Evolutionary conservation across 2,329 filamentous ascomycete species (phyloP).

Genomic region (Tolypocladium ovalisporum): DNA sequence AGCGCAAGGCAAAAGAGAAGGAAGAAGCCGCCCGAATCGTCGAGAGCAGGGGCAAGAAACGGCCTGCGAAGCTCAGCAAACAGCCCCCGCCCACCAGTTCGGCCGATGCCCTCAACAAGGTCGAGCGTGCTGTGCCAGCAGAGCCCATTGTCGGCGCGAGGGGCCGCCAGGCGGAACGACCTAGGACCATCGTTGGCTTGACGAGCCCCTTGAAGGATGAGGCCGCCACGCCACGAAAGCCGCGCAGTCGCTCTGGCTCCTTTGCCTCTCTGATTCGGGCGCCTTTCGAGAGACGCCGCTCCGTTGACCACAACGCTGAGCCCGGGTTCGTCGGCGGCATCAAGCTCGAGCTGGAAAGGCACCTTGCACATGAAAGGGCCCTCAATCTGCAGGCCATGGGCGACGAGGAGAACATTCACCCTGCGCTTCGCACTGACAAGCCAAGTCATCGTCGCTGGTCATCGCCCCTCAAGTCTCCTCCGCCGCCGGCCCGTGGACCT

Average conservation of each 20-base stretch:
- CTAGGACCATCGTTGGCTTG: conserved; percentile 15
- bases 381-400: conserved; percentile 14
- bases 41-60: conserved; percentile 12
- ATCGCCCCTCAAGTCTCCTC: conserved; percentile 15
- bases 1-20: conserved; percentile 17
- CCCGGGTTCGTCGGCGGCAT: conserved; percentile 28
- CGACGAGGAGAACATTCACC: conserved; percentile 18
- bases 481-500: conserved; percentile 4
- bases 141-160: neutral
- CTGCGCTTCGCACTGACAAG: conserved; percentile 20
- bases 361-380: conserved; percentile 18
- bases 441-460: conserved; percentile 14
- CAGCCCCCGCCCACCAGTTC: conserved; percentile 2
- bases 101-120: conserved; percentile 3
- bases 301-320: conserved; percentile 18
- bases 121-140: neutral
- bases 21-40: conserved; percentile 12
- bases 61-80: neutral
- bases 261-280: conserved; percentile 23
- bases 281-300: conserved; percentile 22
- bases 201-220: conserved; percentile 10
- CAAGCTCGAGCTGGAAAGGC: conserved; percentile 27
- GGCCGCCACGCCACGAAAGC: conserved; percentile 8
- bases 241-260: conserved; percentile 23
- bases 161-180: conserved; percentile 5